phyloP scores from a whole-genome alignment of 768 basidiomycete species.

The Paxillus rubicundulus region DNA sequence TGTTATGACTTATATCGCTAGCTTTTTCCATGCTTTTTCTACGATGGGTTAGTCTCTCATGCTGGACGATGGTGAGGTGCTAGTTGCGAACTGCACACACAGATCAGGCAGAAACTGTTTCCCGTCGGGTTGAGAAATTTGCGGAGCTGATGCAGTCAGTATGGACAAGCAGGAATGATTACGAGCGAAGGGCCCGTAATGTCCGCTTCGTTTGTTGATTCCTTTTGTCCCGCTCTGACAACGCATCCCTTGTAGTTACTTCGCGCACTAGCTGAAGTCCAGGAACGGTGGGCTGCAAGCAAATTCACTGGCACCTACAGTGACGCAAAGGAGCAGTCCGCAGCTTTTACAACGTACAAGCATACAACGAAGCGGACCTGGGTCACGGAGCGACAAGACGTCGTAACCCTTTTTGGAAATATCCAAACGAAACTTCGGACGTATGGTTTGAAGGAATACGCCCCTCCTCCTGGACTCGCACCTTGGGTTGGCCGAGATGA shows the following conservation, averaged over 20 bases:
- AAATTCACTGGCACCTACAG: constrained; percentile 71
- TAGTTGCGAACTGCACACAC: constrained; percentile 1
- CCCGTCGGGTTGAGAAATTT: constrained; percentile 92
- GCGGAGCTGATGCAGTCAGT: constrained; percentile 93
- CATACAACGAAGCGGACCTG: constrained; percentile 80
- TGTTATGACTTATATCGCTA: constrained; percentile 98
- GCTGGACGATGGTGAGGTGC: background rate
- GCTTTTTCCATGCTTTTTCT: constrained; percentile 97
- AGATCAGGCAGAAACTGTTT: constrained; percentile 96
- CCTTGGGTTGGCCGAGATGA: constrained; percentile 43
- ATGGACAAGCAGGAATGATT: constrained; percentile 86
- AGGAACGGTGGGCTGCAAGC: constrained; percentile 65
- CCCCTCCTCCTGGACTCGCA: constrained; percentile 69
- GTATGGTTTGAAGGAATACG: constrained; percentile 82
- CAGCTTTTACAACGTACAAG: constrained; percentile 77
- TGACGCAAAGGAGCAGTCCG: constrained; percentile 76
- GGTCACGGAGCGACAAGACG: constrained; percentile 87
- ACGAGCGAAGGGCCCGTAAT: constrained; percentile 78
- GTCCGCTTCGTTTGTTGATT: constrained; percentile 39
- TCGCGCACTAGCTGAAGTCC: constrained; percentile 60
- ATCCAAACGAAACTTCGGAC: constrained; percentile 93
- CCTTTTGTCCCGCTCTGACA: constrained; percentile 5
- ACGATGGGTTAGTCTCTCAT: constrained; percentile 71
- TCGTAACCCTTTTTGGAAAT: constrained; percentile 85
- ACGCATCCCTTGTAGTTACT: constrained; percentile 49